Conservation (phyloP, 2,329 filamentous ascomycete genomes). For the Colletotrichum sp. region DNA sequence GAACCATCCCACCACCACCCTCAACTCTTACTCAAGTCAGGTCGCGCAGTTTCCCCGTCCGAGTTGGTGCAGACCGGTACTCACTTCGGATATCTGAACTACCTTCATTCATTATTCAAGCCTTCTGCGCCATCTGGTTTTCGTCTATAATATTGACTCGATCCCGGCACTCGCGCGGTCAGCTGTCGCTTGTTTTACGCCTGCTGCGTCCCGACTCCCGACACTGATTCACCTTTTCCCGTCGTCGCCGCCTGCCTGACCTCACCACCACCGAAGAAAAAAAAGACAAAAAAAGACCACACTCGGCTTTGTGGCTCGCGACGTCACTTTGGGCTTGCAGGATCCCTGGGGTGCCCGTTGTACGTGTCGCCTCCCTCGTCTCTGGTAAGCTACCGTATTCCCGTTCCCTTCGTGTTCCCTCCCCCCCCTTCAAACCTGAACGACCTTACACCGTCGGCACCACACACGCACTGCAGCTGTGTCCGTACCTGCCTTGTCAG, state of each 20-base stretch:
- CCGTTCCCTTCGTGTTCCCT: background rate
- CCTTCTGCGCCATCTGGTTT: background rate
- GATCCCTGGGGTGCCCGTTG: background rate
- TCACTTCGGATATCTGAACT: background rate
- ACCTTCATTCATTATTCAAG: background rate
- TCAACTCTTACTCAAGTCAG: background rate
- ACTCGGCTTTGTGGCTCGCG: background rate
- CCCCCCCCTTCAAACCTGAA: background rate
- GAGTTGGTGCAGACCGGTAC: background rate
- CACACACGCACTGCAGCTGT: background rate
- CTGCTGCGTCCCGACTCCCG: background rate
- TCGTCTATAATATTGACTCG: background rate
- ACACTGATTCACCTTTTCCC: background rate
- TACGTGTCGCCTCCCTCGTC: background rate
- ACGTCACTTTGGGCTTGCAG: background rate
- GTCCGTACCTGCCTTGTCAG: background rate
- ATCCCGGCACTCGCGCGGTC: background rate
- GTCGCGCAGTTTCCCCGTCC: slow-evolving; percentile 5
- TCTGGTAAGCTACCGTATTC: background rate
- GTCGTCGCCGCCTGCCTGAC: background rate
- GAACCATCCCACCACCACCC: background rate
- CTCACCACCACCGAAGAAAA: background rate
- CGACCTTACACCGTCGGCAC: background rate
- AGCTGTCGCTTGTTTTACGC: background rate
- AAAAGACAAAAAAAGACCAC: background rate